Base-by-base conservation (phyloP, 805 yeast genomes). In the Candida bentonensis region DNA sequence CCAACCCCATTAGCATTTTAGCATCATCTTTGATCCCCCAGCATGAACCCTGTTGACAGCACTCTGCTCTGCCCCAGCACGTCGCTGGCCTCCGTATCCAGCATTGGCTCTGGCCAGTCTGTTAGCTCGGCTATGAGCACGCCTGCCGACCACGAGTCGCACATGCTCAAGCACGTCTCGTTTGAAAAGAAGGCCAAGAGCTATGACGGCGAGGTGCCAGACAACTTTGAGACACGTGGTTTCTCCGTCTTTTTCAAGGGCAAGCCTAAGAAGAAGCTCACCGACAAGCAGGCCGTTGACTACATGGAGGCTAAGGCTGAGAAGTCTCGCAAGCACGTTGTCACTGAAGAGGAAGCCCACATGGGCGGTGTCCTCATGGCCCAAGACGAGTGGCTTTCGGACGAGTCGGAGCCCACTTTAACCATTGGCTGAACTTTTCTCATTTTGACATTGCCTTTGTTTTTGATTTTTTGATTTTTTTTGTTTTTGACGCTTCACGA, bases 361-460 rank as follows among this genome's bases (percentile, higher is more conserved):
- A 17, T 39, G 7, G 23, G 22, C 5, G 23, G 43, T 26, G 22
- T 41, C 15, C n/a, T 41, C 5, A 30, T 30, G 36, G 11, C 36
- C 17, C 36, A 30, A 17, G 36, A 30, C n/a, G 36, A 30, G 20
- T 30, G 36, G 36, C 36, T 30, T 15, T 30, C 36, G 5, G 36
- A 30, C n/a, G 36, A 30, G 20, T 13, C 20, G 7, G 36, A 30
- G 36, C 36, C 36, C 5, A 30, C 36, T 9, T 30, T 30, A 17
- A n/a, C 20, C 5, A 30, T 30, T 7, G 36, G 17, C 11, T 30
- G n/a, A 30, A 5, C n/a, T n/a, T n/a, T n/a, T n/a, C n/a, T n/a
- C n/a, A n/a, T n/a, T n/a, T n/a, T n/a, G n/a, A n/a, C n/a, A n/a
- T n/a, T n/a, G n/a, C n/a, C n/a, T n/a, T n/a, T n/a, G n/a, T n/a